Evolutionary conservation across 345 rosid species (phyloP).

Genomic region (Corymbia maculata): DNA sequence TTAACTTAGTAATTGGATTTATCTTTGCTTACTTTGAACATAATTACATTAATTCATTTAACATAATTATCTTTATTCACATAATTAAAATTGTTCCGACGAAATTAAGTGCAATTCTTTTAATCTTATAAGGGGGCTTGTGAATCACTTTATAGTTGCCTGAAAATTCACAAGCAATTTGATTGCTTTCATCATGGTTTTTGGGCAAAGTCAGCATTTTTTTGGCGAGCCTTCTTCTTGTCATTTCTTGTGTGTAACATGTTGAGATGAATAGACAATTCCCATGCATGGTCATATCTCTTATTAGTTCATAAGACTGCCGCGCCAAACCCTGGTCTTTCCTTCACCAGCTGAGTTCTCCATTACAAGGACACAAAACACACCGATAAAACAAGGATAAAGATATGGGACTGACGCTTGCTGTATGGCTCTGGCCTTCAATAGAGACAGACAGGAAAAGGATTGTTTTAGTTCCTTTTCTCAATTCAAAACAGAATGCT

Average conservation of each 20-base stretch:
- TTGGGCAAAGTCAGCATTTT: background rate
- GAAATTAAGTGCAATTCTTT: background rate
- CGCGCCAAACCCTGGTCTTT: rapidly evolving
- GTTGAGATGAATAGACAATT: background rate
- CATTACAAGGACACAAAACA: background rate
- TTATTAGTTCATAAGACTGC: background rate
- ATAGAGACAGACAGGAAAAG: background rate
- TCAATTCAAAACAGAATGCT: background rate
- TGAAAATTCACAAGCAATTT: background rate
- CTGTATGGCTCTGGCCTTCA: background rate
- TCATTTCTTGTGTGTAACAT: background rate
- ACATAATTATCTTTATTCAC: background rate
- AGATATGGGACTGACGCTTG: background rate
- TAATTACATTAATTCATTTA: background rate
- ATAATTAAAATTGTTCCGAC: rapidly evolving
- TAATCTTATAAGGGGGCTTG: background rate
- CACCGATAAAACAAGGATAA: background rate
- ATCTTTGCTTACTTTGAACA: background rate
- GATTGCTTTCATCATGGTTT: background rate
- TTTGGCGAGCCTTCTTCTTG: background rate
- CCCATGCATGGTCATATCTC: background rate
- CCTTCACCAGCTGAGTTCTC: background rate
- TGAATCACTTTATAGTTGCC: background rate
- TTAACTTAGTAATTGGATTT: background rate
- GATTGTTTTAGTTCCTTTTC: background rate